Base-by-base conservation (phyloP, 768 basidiomycete genomes). In the Chalciporus sphaerocephalus region DNA sequence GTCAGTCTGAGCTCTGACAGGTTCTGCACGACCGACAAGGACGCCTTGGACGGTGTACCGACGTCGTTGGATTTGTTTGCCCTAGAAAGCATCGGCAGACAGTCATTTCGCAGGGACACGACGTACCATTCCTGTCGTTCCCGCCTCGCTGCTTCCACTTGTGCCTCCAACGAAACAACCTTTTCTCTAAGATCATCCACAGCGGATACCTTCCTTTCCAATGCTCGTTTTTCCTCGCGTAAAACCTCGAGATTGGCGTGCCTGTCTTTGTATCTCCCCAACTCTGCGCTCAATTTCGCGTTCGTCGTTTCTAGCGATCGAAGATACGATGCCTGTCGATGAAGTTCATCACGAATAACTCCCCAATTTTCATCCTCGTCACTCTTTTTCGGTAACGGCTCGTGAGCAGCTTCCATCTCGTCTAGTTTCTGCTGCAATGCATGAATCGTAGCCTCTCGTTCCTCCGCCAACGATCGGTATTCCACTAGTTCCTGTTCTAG, bases 161-260 rank as follows among this genome's bases (percentile, higher is more conserved):
- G 83, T 0, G 76, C 85, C 53, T 87, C 83, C 24, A 87, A 62
- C 33, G 65, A 65, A 1, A 75, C 77, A 0, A 80, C 73, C 52
- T 72, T 69, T 55, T 77, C 78, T 21, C 82, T 67, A 41, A 87
- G 58, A 30, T 74, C 74, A 16, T 86, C 81, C 28, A 76, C 62
- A 2, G 66, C 68, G 12, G 52, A 55, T 7, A 81, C 64, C 53
- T 75, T 82, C 13, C 67, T 62, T 57, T 87, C 79, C 35, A 91
- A 61, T 0, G 73, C 72, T 5, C 80, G 71, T 50, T 89, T 88
- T 65, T 91, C 85, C 59, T 91, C 89, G 24, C 76, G 70, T 27
- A 92, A 58, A 2, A 91, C 81, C 48, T 87, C 86, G 3, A 86
- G 65, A 51, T 77, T 82, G 6, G 71, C 64, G n/a, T 81, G 69